phyloP scores from a whole-genome alignment of 768 basidiomycete species.

The Panaeolus papilionaceus region DNA sequence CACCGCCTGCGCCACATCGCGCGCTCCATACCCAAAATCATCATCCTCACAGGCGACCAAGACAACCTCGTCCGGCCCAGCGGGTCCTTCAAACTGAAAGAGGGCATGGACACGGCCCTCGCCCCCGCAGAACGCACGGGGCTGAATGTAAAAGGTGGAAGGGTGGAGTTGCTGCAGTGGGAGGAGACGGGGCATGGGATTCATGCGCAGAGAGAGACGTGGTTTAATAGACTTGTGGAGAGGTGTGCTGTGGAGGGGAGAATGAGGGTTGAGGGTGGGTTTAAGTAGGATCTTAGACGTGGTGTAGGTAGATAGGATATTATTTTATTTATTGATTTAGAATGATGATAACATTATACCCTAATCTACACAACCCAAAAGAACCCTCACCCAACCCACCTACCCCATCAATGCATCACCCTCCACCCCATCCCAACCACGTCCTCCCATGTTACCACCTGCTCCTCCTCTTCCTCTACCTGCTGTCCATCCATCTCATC shows the following conservation, averaged over 20 bases:
- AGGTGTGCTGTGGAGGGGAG: constrained; percentile 60
- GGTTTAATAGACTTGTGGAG: constrained; percentile 65
- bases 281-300: constrained; percentile 13
- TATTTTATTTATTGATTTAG: too few relatives aligned
- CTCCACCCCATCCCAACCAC: constrained; percentile 29
- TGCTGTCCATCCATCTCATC: constrained; percentile 26
- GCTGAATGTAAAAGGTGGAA: constrained; percentile 4
- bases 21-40: constrained; percentile 64
- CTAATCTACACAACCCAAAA: neutral
- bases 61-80: constrained; percentile 62
- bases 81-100: constrained; percentile 59
- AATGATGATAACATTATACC: constrained; percentile 9
- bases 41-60: constrained; percentile 70
- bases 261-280: constrained; percentile 32
- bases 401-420: constrained; percentile 21
- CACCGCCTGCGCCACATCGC: constrained; percentile 57
- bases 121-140: constrained; percentile 3
- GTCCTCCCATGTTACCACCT: constrained; percentile 30
- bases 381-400: neutral
- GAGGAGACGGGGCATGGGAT: constrained; percentile 69
- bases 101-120: constrained; percentile 61
- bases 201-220: constrained; percentile 49
- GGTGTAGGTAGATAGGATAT: neutral
- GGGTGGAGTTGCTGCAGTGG: constrained; percentile 58
- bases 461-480: constrained; percentile 29